Percentiles rank a stretch among this genome's conserved stretches.
Conservation (phyloP, 2,329 filamentous ascomycete genomes). For the Penicillium sp. region DNA sequence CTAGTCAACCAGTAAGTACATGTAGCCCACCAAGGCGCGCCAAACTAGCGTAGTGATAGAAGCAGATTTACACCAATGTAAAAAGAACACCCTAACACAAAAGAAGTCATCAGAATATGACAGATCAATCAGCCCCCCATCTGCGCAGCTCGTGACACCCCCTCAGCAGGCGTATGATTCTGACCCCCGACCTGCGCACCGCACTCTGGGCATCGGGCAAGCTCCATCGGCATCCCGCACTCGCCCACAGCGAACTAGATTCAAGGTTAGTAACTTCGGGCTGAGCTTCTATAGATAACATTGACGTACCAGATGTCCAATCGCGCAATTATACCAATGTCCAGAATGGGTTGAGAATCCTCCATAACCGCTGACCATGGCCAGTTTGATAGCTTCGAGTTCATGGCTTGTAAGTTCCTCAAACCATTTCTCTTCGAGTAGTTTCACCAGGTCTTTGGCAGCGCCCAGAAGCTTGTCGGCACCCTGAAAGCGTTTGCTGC, state of each 20-base stretch:
- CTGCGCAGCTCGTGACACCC: neutral
- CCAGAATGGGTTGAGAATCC: neutral
- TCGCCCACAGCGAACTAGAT: slow-evolving; percentile 35
- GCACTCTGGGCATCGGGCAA: slow-evolving; percentile 34
- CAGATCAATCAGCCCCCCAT: neutral
- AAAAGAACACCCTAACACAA: neutral
- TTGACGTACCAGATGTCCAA: slow-evolving; percentile 17
- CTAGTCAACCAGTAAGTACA: neutral
- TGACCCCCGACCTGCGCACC: slow-evolving; percentile 29
- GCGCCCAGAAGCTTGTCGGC: neutral
- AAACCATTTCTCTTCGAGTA: neutral
- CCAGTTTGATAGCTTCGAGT: neutral
- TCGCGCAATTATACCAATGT: slow-evolving; percentile 19
- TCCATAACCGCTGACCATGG: neutral
- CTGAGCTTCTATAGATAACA: neutral
- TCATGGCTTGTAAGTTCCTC: neutral
- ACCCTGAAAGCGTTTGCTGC: neutral
- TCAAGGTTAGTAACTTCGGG: neutral
- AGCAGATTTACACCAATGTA: neutral
- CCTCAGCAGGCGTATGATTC: slow-evolving; percentile 18
- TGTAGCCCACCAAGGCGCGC: neutral
- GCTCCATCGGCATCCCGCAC: slow-evolving; percentile 38
- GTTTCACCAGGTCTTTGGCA: neutral
- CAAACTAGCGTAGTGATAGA: neutral
- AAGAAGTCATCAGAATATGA: neutral